phyloP scores from a whole-genome alignment of 1,139 yeast genomes.

The Saccharomyces pastorianus region DNA sequence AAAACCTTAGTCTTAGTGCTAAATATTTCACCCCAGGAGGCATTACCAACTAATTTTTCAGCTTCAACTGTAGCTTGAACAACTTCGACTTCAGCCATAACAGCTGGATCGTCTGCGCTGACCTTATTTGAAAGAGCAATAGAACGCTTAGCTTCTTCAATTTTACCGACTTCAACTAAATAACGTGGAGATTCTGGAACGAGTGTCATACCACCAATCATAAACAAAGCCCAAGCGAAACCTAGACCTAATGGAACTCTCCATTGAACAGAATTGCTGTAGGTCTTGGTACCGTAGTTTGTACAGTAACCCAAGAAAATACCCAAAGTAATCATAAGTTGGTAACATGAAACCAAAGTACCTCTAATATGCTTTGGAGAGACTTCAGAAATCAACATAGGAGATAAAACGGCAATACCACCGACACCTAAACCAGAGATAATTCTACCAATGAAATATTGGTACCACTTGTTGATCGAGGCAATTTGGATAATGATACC shows the following conservation, averaged over 20 bases:
- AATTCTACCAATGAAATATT: conserved; percentile 54
- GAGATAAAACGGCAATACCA: conserved; percentile 53
- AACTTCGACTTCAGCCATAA: conserved; percentile 50
- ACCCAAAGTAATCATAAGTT: conserved; percentile 57
- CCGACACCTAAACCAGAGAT: conserved; percentile 63
- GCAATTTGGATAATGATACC: conserved; percentile 61
- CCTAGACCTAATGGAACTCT: conserved; percentile 55
- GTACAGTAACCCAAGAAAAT: conserved; percentile 58
- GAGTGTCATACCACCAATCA: conserved; percentile 49
- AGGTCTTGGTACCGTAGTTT: conserved; percentile 49
- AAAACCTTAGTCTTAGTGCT: conserved; percentile 49
- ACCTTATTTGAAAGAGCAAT: conserved; percentile 55
- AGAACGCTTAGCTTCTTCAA: conserved; percentile 53
- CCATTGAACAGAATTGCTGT: conserved; percentile 48
- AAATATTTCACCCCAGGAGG: conserved; percentile 60
- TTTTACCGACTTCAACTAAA: conserved; percentile 45
- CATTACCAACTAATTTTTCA: conserved; percentile 55
- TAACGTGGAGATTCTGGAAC: conserved; percentile 80
- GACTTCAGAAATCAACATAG: conserved; percentile 59
- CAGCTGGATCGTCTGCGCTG: conserved; percentile 47
- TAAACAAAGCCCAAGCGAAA: conserved; percentile 39
- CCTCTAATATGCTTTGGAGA: conserved; percentile 67
- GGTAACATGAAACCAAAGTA: conserved; percentile 56
- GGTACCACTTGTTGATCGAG: conserved; percentile 45
- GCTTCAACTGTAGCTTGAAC: conserved; percentile 57